Percentiles rank a stretch among this genome's conserved stretches.
phyloP scores from a whole-genome alignment of 2,329 filamentous ascomycete genomes.

The Periconia sp. region DNA sequence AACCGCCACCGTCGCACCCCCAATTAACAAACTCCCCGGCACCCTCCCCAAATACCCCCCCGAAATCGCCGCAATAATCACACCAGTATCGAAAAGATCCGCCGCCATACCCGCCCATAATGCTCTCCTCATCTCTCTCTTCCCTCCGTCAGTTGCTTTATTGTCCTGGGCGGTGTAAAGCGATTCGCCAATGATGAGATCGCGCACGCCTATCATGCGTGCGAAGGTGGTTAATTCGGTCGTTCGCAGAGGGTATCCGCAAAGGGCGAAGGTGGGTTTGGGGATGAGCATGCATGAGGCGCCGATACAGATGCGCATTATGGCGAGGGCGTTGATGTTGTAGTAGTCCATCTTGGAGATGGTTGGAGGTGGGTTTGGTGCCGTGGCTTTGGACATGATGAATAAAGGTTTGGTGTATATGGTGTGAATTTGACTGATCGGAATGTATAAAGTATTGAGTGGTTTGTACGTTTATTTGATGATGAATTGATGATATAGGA shows the following conservation, averaged over 20 bases:
- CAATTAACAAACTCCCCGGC: slow-evolving; percentile 17
- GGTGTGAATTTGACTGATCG: neutral
- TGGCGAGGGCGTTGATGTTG: slow-evolving; percentile 21
- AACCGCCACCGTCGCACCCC: slow-evolving; percentile 17
- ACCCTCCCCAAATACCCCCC: slow-evolving; percentile 20
- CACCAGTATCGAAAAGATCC: slow-evolving; percentile 23
- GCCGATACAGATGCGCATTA: slow-evolving; percentile 22
- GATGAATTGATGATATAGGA: too few species aligned
- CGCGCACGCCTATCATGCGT: slow-evolving; percentile 21
- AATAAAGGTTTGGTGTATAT: neutral
- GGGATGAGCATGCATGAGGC: slow-evolving; percentile 23
- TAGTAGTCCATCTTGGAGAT: slow-evolving; percentile 11
- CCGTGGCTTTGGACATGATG: slow-evolving; percentile 3
- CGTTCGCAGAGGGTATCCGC: slow-evolving; percentile 1
- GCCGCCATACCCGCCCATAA: slow-evolving; percentile 23
- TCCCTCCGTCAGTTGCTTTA: slow-evolving; percentile 12
- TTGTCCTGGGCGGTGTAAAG: slow-evolving; percentile 25
- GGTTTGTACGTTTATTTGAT: neutral
- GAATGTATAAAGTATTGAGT: neutral
- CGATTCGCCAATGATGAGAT: slow-evolving; percentile 24
- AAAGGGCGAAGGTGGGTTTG: slow-evolving; percentile 18
- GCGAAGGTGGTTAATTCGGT: slow-evolving; percentile 12
- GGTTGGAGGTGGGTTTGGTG: slow-evolving; percentile 8
- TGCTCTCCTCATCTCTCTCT: slow-evolving; percentile 24
- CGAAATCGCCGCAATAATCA: slow-evolving; percentile 19